phyloP scores from a whole-genome alignment of 192 early-diverging fungal species.

The Rhizophagus clarus region DNA sequence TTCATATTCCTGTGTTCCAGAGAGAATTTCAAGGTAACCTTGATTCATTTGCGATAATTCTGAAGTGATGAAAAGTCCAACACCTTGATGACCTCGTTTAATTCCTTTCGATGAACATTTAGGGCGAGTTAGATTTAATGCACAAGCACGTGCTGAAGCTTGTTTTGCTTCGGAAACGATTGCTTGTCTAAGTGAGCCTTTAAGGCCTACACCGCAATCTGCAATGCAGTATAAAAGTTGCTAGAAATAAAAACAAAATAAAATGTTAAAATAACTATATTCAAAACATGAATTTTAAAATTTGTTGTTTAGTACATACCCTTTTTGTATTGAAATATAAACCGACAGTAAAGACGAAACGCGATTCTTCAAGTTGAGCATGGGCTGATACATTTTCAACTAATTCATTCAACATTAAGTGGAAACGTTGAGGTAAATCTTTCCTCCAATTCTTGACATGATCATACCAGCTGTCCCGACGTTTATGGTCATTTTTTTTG shows the following conservation, averaged over 20 bases:
- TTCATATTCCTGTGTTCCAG: slow-evolving; percentile 30
- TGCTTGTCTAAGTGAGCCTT: slow-evolving; percentile 24
- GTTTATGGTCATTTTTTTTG: slow-evolving; percentile 15
- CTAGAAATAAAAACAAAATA: not conserved
- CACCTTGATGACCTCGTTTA: slow-evolving; percentile 32
- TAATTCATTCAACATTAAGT: slow-evolving; percentile 32
- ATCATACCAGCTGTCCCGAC: slow-evolving; percentile 30
- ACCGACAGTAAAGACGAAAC: slow-evolving; percentile 26
- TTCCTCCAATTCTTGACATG: slow-evolving; percentile 23
- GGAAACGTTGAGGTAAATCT: slow-evolving; percentile 22
- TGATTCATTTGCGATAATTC: slow-evolving; percentile 28
- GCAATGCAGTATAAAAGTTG: slow-evolving; percentile 27
- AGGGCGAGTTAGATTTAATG: slow-evolving; percentile 25
- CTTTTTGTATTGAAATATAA: slow-evolving; percentile 22
- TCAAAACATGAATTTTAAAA: not conserved
- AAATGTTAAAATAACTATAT: not conserved
- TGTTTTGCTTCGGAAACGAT: slow-evolving; percentile 29
- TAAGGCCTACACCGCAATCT: slow-evolving; percentile 28
- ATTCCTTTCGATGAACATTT: slow-evolving; percentile 29
- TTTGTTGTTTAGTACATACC: not conserved
- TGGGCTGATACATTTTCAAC: slow-evolving; percentile 34
- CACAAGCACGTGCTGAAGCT: slow-evolving; percentile 3
- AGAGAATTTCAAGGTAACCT: slow-evolving; percentile 31
- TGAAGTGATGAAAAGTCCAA: slow-evolving; percentile 31
- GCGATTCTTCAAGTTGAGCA: slow-evolving; percentile 16